Evolutionary conservation across 257 asterid genomes (phyloP), one percentile per base, ranked within the genome.

Genomic region (Prunella vulgaris): DNA sequence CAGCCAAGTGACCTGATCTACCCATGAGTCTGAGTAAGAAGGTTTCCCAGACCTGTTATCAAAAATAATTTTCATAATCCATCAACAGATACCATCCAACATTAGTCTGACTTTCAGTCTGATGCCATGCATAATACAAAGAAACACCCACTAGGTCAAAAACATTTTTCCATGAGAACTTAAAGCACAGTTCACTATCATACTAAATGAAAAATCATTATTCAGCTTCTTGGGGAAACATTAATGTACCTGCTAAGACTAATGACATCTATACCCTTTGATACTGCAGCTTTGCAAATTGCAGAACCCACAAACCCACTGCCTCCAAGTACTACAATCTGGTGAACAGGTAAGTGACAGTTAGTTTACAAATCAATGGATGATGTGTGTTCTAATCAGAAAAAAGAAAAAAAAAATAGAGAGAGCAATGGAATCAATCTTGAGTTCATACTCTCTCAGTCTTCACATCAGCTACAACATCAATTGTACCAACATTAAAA

Each of bases 301-400:
- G 97, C 99, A 72, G 97, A 82, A 71, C 99, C 99, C 80, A 94
- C 97, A 73, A 94, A 94, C 64, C 99, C 99, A 48, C 87, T 91
- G 74, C 99, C 99, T 76, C 99, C 99, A 77, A 94, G 77, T 38
- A 94, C 97, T 27, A 91, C 98, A 79, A 94, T 80, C 99, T 94
- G 86, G 65, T 37, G 57, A 73, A 76, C 54, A 64, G 46, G 58
- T 42, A 71, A 65, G 69, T 56, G 30, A 53, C 49, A 37, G 44
- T 64, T 64, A 62, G 21, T 22, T 69, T 30, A 76, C 70, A 22
- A 40, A 77, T 61, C 21, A 60, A 75, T 10, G 30, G 24, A 10
- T 68, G 56, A 8, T 70, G 32, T 63, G 66, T 22, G 60, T 21
- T 69, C 5, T 66, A 51, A 66, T 65, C 22, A 32, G 9, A 5